These are phyloP conservation scores for Marasmius fiardii DNA, from an alignment of 1,284 basidiomycete species.

Conservation along the genomic window DNA sequence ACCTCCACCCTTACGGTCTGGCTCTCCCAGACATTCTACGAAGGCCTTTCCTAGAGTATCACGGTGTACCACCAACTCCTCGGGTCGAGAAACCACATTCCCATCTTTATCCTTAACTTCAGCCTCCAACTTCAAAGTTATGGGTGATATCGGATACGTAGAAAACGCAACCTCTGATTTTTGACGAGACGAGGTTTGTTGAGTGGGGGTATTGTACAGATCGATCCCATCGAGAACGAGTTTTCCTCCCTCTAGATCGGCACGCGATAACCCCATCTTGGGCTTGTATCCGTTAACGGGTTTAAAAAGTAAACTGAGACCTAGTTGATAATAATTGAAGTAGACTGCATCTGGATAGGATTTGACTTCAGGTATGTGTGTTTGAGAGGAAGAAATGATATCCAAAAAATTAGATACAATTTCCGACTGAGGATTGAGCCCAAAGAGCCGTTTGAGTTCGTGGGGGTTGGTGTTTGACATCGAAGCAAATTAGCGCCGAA, in stretches of 20 bases:
- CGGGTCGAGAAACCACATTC: conserved; percentile 29
- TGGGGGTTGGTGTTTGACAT: conserved; percentile 9
- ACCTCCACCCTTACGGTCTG: conserved; percentile 83
- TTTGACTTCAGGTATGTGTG: conserved; percentile 59
- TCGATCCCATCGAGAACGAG: conserved; percentile 72
- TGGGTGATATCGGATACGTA: conserved; percentile 49
- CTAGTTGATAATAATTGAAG: conserved; percentile 77
- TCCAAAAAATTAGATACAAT: conserved; percentile 42
- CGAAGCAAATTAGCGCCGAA: too few species aligned
- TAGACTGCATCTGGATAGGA: conserved; percentile 81
- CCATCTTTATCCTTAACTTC: conserved; percentile 35
- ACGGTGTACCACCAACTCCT: conserved; percentile 40
- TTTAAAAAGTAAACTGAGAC: conserved; percentile 74
- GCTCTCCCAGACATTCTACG: conserved; percentile 74
- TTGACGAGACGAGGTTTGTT: conserved; percentile 24
- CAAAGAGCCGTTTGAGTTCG: conserved; percentile 38
- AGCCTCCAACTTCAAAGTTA: conserved; percentile 38
- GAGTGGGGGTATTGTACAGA: conserved; percentile 63
- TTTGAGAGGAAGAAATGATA: conserved; percentile 27
- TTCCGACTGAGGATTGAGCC: conserved; percentile 39
- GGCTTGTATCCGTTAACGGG: conserved; percentile 62
- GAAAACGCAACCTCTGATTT: conserved; percentile 46
- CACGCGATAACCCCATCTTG: conserved; percentile 36
- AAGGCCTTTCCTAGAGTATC: conserved; percentile 74
- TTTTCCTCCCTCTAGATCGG: conserved; percentile 45